Base-by-base conservation (phyloP, 768 basidiomycete species). In the Thelephora ganbajun region DNA sequence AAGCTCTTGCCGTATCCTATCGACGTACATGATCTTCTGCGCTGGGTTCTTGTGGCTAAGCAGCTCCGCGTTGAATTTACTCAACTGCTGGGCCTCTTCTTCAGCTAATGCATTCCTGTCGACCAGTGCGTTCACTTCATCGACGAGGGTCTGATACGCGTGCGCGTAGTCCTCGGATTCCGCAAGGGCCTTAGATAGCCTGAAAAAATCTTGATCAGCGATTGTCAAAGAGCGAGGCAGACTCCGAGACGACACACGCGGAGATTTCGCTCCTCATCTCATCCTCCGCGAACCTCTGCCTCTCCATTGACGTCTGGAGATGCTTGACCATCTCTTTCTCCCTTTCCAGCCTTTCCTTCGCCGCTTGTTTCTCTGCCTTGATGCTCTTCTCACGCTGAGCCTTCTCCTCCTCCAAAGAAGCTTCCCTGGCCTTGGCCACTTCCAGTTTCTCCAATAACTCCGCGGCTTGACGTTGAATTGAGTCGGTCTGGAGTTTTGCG, bases 21-120 rank as follows among this genome's bases (percentile, higher is more conserved):
- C 92, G 13, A 96, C 79, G 54, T 94, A 93, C 60, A 79, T 69
- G 56, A 96, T 90, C 50, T 79, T 76, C 62, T 94, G 91, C 1
- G 79, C 77, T 7, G 86, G 84, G 57, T 93, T 92, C 33, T 74
- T 71, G 58, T 93, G 90, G 0, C 87, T 78, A 14, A 91, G 66
- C 49, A 94, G 83, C 59, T 91, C 79, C 0, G 87, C 84, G 53
- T 93, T 93, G 65, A 89, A 83, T 56, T 70, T 72, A 53, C 83
- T 79, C 37, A 94, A 71, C n/a, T 70, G 67, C 35, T 74, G 69
- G 0, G 83, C 78, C 59, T 94, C 92, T 36, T 79, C 79, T 56
- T 91, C 82, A 6, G 87, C 86, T 33, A 91, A 68, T 30, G 79
- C 73, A 53, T 90, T 87, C 11, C 82, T 72, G 11, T 75, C 73